phyloP scores from a whole-genome alignment of 225 moss, liverwort and hornwort genomes.

The Sphagnum tenellum region DNA sequence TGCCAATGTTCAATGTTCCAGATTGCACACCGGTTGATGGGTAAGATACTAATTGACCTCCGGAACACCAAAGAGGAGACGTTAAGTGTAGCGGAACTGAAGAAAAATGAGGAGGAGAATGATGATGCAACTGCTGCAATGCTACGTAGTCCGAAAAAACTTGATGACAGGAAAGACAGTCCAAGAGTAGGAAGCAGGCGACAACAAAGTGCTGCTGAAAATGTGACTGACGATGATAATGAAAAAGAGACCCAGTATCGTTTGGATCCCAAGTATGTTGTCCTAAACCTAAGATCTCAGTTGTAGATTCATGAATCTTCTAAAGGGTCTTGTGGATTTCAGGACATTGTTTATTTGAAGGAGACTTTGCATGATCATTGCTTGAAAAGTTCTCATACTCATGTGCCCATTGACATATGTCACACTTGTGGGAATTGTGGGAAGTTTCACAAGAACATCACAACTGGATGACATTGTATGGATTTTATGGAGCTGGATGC shows the following conservation, averaged over 20 bases:
- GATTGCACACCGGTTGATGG: conserved; percentile 95
- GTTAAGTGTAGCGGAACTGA: conserved; percentile 76
- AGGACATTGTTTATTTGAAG: too few species aligned
- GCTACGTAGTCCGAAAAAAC: too few species aligned
- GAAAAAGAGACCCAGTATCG: conserved; percentile 97
- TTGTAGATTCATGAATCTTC: too few species aligned
- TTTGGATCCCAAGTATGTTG: conserved; percentile 87
- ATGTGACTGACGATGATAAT: conserved; percentile 82
- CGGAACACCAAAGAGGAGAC: conserved; percentile 97
- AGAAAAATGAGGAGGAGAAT: conserved; percentile 43
- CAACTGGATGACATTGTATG: too few species aligned
- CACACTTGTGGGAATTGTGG: too few species aligned
- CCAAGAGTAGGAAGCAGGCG: conserved; percentile 24
- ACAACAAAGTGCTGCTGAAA: conserved; percentile 51
- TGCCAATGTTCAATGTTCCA: conserved; percentile 7
- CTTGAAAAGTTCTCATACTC: too few species aligned
- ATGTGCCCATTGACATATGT: too few species aligned
- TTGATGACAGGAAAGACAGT: conserved; percentile 12
- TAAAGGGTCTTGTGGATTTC: too few species aligned
- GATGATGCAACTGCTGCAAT: not conserved
- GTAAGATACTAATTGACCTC: conserved; percentile 93
- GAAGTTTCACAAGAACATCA: too few species aligned
- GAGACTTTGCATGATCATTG: too few species aligned
- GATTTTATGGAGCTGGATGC: too few species aligned
- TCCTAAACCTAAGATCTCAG: too few species aligned